Base-by-base conservation (phyloP, 106 monocot genomes). In the Apostasia shenzhenica region DNA sequence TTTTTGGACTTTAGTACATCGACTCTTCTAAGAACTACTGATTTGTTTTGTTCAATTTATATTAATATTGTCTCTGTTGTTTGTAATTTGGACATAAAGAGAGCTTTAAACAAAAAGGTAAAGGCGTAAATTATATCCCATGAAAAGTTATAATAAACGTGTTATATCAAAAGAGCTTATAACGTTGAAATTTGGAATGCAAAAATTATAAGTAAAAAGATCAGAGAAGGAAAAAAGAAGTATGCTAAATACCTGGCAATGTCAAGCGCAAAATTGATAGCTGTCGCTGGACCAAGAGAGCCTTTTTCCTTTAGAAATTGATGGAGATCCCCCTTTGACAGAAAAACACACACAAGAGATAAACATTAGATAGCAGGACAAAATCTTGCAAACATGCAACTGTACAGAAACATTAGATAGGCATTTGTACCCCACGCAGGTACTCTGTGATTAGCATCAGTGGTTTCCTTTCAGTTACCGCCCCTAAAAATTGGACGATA, bases 401-500 rank as follows among this genome's bases (percentile, higher is more conserved):
- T 8, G 8, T 48, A 26, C 48, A 65, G 8, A 65, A 3, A 48
- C 26, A 26, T 26, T 26, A 2, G 9, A 56, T 7, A 8, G 53
- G 42, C 2, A 60, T 57, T 69, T 63, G 52, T 81, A 99, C 93
- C 76, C 99, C 99, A 80, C 93, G 79, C 13, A 99, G 70, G 75
- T 79, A 99, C 66, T 99, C 97, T 14, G 89, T 99, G 39, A 99
- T 85, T 66, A 99, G 76, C 99, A 99, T 93, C 58, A 99, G 69
- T 50, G 99, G 99, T 70, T 87, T 90, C 70, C 83, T 93, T 62
- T 99, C 92, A 13, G 97, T 99, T 48, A 93, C 97, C 59, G 99
- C 99, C 72, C 99, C 99, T 61, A 99, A 90, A 67, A 99, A 93
- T 67, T 99, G 99, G 38, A 99, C 99, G 69, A 99, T 88, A 72